Base-by-base conservation (phyloP, 2,329 filamentous ascomycete species). In the Colletotrichum musicola region DNA sequence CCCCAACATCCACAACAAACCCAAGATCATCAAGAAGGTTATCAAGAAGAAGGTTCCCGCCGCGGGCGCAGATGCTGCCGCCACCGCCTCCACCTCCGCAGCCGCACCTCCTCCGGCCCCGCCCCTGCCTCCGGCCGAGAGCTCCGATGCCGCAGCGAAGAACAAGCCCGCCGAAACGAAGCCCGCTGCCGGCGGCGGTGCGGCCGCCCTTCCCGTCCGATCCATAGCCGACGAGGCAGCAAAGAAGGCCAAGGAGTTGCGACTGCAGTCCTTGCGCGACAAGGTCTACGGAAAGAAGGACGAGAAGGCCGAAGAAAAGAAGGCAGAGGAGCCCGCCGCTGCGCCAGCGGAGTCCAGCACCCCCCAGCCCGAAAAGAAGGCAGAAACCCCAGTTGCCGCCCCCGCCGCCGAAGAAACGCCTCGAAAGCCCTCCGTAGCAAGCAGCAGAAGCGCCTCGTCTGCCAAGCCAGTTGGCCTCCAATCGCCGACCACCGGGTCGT, bases 181-280 rank as follows among this genome's bases (percentile, higher is more conserved):
- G 22, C 25, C 68, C 9, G 51, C 50, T 6, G 60, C 69, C 71
- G 61, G 71, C 71, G 61, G 71, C 72, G 68, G 71, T 75, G 71
- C 79, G 71, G 69, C 78, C 69, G 75, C 75, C 10, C 74, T 86
- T 13, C 84, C 87, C 1, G 78, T 87, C 56, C 82, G 82, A 71
- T 87, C 84, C 74, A 83, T 89, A 58, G 89, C 88, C 49, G 86
- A 93, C 74, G 91, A 94, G 76, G 89, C 87, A 56, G 89, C 89
- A 0, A 81, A 85, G 73, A 90, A 88, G 78, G 89, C 89, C 57
- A 90, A 90, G 80, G 83, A 89, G 72, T 80, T 85, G 72, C 84
- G 84, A 63, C 81, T 89, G 70, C 83, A 87, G 71, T 81, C 77
- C 73, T 76, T 89, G 69, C 81, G 85, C 62, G 83, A 86, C 63